Evolutionary conservation across 345 rosid species (phyloP).

Genomic region (Syzygium aqueum): DNA sequence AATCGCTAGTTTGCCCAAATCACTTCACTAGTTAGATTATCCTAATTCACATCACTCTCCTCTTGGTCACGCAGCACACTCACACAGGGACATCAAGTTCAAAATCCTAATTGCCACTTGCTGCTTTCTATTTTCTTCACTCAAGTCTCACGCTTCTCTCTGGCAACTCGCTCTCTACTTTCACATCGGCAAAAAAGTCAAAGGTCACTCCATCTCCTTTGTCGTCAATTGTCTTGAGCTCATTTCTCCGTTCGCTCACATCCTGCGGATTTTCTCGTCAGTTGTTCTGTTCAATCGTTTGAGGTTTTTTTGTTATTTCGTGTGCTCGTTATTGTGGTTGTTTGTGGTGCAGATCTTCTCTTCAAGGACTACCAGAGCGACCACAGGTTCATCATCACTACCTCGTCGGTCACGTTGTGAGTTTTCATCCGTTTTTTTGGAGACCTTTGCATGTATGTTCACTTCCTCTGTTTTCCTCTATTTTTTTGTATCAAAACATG

Average conservation of each 20-base stretch:
- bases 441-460: not conserved
- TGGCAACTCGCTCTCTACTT: slow-evolving; percentile 67
- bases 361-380: slow-evolving; percentile 83
- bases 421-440: slow-evolving; percentile 6
- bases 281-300: not conserved
- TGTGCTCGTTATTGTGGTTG: not conserved
- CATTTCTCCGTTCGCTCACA: not conserved
- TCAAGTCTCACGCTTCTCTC: not conserved
- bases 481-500: not conserved
- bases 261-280: not conserved
- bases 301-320: too few relatives aligned
- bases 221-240: not conserved
- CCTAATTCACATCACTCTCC: not conserved
- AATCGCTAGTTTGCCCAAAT: too few relatives aligned
- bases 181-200: slow-evolving; percentile 80
- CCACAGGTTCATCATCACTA: slow-evolving; percentile 65
- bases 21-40: not conserved
- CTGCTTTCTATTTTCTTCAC: not conserved
- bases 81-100: not conserved
- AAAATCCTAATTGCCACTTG: not conserved
- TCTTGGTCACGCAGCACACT: not conserved
- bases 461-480: not conserved
- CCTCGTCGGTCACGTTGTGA: slow-evolving; percentile 60
- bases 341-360: slow-evolving; percentile 40
- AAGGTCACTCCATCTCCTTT: slow-evolving; percentile 34